phyloP scores from a whole-genome alignment of 306 rosid species.

The Biancaea sappan region DNA sequence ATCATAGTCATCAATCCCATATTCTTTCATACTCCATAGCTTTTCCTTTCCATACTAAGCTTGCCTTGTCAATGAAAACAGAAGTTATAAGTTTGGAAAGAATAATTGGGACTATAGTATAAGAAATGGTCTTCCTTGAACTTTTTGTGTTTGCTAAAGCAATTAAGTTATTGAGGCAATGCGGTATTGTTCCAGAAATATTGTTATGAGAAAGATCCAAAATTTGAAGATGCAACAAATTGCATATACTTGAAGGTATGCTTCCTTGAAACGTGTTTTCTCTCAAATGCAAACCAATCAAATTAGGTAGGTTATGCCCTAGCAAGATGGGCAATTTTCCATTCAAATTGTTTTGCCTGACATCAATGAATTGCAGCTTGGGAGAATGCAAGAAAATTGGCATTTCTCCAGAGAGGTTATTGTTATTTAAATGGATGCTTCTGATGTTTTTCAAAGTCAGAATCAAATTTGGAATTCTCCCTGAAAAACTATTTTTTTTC shows the following conservation, averaged over 20 bases:
- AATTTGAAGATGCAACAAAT: constrained; percentile 24
- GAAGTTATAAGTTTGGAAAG: too few relatives aligned
- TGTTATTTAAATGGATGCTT: constrained; percentile 12
- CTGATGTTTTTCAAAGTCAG: background rate
- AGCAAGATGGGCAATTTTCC: too few relatives aligned
- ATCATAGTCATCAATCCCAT: constrained; percentile 33
- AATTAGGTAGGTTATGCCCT: background rate
- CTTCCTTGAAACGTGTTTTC: constrained; percentile 13
- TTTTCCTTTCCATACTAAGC: background rate
- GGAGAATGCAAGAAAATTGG: background rate
- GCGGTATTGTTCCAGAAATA: constrained; percentile 34
- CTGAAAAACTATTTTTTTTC: constrained; percentile 26
- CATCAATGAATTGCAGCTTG: background rate
- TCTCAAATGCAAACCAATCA: background rate
- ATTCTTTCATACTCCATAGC: background rate
- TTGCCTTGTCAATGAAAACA: background rate
- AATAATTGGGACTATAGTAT: background rate
- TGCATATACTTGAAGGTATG: constrained; percentile 32
- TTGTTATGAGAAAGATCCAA: constrained; percentile 40
- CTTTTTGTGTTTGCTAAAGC: background rate
- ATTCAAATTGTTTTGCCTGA: constrained; percentile 15
- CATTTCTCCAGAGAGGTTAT: constrained; percentile 2
- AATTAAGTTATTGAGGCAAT: constrained; percentile 21
- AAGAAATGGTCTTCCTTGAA: background rate
- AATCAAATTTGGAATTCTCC: constrained; percentile 20